phyloP scores from a whole-genome alignment of 495 filamentous ascomycete species.

The Bombardia bombarda region DNA sequence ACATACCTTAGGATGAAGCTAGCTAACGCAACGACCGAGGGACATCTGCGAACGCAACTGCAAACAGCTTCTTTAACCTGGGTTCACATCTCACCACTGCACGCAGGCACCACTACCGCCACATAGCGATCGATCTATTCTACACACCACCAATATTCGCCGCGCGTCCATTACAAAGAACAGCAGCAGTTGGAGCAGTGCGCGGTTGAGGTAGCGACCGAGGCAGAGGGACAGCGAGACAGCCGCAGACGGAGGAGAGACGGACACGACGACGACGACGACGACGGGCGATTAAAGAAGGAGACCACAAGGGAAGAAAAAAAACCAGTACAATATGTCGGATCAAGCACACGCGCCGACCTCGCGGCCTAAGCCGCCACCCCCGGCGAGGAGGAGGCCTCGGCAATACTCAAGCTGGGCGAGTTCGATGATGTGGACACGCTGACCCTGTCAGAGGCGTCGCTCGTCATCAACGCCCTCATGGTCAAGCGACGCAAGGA shows the following conservation, averaged over 20 bases:
- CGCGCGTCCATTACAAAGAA: no score
- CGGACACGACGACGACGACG: background rate
- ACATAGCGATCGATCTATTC: no score
- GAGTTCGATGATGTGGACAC: constrained; percentile 86
- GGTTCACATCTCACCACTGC: no score
- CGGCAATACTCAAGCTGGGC: constrained; percentile 72
- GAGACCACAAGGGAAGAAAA: background rate
- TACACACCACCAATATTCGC: no score
- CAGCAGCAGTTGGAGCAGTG: no score
- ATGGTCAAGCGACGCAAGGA: constrained; percentile 62
- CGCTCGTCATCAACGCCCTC: constrained; percentile 81
- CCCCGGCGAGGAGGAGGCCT: constrained; percentile 86
- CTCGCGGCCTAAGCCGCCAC: constrained; percentile 62
- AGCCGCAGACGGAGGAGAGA: background rate
- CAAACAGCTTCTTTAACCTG: no score
- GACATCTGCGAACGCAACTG: no score
- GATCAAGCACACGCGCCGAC: constrained; percentile 39
- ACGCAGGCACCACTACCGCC: no score
- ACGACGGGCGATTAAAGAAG: background rate
- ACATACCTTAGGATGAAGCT: background rate
- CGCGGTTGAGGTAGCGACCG: background rate
- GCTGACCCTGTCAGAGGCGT: constrained; percentile 83
- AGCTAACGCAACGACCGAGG: no score
- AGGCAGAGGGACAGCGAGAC: background rate
- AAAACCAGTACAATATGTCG: constrained; percentile 13